A percentile compares a stretch with the other conserved stretches of the same genome.
phyloP scores from a whole-genome alignment of 805 yeast species.

The Metschnikowia lochheadii region DNA sequence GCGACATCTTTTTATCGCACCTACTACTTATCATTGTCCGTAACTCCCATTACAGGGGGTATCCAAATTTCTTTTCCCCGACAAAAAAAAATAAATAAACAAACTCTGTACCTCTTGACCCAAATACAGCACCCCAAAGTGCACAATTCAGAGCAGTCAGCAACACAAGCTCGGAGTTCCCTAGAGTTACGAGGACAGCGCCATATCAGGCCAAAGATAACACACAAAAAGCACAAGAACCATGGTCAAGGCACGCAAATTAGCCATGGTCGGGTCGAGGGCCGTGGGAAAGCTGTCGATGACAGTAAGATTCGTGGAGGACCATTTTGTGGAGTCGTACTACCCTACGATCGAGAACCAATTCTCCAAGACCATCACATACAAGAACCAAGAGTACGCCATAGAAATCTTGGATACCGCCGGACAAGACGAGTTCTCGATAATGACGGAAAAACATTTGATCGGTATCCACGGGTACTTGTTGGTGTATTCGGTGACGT shows the following conservation, averaged over 20 bases:
- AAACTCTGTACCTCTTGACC: too few species aligned
- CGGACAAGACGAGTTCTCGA: conserved; percentile 86
- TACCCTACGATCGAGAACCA: conserved; percentile 91
- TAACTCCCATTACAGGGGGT: neutral
- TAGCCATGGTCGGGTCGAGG: conserved; percentile 84
- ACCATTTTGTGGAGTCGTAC: conserved; percentile 82
- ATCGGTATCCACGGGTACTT: conserved; percentile 83
- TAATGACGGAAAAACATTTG: conserved; percentile 71
- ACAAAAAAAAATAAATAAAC: neutral
- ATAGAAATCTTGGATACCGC: conserved; percentile 89
- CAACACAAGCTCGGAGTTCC: too few species aligned
- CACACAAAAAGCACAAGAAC: neutral
- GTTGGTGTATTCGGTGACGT: conserved; percentile 76
- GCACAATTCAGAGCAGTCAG: too few species aligned
- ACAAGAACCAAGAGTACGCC: conserved; percentile 70
- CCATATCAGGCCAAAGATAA: neutral
- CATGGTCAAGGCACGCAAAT: conserved; percentile 58
- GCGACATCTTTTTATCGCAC: conserved; percentile 1
- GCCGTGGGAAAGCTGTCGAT: conserved; percentile 87
- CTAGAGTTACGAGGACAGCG: too few species aligned
- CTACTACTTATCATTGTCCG: neutral
- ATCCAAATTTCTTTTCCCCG: neutral
- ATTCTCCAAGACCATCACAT: conserved; percentile 63
- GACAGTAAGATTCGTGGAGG: conserved; percentile 81
- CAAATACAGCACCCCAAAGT: too few species aligned